A percentile compares a stretch with the other conserved stretches of the same genome.
Evolutionary conservation across 2,329 filamentous ascomycete genomes (phyloP).

Genomic region (Periglandula ipomoeae): DNA sequence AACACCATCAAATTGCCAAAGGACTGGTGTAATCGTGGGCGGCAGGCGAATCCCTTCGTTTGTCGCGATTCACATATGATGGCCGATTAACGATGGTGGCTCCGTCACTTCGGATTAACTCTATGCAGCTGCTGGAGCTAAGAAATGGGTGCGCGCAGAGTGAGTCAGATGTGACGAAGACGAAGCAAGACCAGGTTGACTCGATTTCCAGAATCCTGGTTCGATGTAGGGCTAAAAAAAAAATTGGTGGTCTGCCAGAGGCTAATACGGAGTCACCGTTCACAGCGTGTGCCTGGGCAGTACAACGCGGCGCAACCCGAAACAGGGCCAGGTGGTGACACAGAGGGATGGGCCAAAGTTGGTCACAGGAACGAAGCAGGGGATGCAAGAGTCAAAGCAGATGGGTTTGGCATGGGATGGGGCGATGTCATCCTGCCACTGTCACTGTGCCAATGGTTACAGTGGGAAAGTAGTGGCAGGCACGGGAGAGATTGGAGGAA

Average conservation of each 20-base stretch:
- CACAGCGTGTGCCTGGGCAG: neutral
- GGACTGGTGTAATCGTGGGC: neutral
- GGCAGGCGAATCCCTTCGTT: neutral
- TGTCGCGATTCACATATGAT: neutral
- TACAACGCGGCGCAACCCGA: neutral
- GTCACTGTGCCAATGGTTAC: too few relatives aligned
- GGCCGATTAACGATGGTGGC: neutral
- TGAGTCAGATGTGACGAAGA: conserved; percentile 1
- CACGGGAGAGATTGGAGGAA: too few relatives aligned
- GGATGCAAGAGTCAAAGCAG: neutral
- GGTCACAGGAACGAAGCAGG: neutral
- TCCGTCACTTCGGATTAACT: neutral
- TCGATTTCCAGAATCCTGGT: neutral
- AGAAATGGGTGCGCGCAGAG: neutral
- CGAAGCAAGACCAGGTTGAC: neutral
- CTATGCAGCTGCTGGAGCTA: neutral
- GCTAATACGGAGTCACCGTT: neutral
- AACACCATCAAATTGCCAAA: neutral
- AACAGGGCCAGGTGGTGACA: neutral
- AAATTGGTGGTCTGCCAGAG: neutral
- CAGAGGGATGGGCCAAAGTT: neutral
- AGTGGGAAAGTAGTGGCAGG: too few relatives aligned
- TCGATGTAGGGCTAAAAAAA: neutral
- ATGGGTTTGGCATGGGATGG: too few relatives aligned
- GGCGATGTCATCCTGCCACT: too few relatives aligned